Base-by-base conservation (phyloP, 1,139 yeast genomes). In the Hemisphaericaspora subhashii region DNA sequence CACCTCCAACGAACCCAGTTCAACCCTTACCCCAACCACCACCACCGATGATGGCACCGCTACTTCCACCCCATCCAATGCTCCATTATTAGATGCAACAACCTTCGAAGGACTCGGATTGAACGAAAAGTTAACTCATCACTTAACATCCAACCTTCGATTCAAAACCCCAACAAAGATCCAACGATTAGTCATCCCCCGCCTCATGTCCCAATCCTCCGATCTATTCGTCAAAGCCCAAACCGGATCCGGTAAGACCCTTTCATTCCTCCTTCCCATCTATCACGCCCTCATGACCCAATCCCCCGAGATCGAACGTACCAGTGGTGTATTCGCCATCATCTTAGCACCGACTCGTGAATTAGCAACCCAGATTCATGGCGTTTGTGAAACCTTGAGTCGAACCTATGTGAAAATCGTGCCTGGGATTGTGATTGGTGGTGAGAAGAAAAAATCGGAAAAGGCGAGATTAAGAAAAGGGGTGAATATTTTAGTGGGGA, bases 161-260 rank as follows among this genome's bases (percentile, higher is more conserved):
- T 77, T 87, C 54, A 60, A 68, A 30, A 72, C 80, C 15, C 98
- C 98, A 1, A 92, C 98, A 0, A 80, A 79, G 50, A 88, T 92
- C 47, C 98, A 92, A 62, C 75, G 87, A 48, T 66, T 83, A 6
- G 94, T 86, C 0, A 68, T 90, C n/a, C 96, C 98, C 2, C 72
- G 74, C 36, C 62, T 92, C 42, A 53, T 82, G 3, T 43, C 57
- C 41, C 64, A 73, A 14, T 75, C 80, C 34, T 62, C 73, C 23
- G 97, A 90, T 61, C 66, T 88, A 42, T 85, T 90, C 50, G 86
- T 89, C 36, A 94, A 87, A 55, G 96, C 98, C 0, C 97, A 89
- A 61, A 90, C 98, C 0, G 98, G 98, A 38, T 87, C 96, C 0
- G 98, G 98, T 60, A 90, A 90, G 58, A 89, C 98, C 0, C 64